phyloP scores from a whole-genome alignment of 257 asterid species.

The Solanum pennellii region DNA sequence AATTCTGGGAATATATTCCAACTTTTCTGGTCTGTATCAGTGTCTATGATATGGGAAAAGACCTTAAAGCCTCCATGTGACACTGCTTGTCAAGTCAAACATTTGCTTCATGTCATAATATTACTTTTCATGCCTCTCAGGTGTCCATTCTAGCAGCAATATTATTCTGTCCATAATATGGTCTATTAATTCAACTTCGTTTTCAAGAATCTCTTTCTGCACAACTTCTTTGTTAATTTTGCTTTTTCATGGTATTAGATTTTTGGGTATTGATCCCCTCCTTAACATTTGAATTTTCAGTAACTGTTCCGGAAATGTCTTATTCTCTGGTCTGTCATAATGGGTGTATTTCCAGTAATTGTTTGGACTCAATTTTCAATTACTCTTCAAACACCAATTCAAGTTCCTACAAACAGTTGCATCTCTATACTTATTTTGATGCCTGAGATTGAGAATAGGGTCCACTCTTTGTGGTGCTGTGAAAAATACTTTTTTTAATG shows the following conservation, averaged over 20 bases:
- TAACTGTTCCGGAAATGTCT: not conserved
- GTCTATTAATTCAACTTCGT: not conserved
- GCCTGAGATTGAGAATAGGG: not conserved
- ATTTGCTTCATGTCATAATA: not conserved
- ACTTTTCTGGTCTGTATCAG: not conserved
- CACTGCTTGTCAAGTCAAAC: not conserved
- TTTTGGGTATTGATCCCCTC: not conserved
- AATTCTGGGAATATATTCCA: not conserved
- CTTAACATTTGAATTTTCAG: not conserved
- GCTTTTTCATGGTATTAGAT: not conserved
- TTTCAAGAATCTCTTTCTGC: not conserved
- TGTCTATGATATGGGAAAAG: not conserved
- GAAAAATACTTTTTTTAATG: not conserved
- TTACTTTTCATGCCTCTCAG: not conserved
- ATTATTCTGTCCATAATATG: not conserved
- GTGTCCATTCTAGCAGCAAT: not conserved
- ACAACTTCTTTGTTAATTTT: not conserved
- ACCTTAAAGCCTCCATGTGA: not conserved
- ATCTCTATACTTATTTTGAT: not conserved
- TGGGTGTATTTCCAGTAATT: not conserved
- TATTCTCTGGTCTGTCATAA: not conserved
- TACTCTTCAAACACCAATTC: not conserved
- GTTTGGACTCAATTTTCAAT: not conserved
- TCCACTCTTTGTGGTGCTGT: not conserved
- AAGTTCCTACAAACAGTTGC: not conserved